Conservation (phyloP, 371 early-diverging fungal species). For the Mucor irregularis region DNA sequence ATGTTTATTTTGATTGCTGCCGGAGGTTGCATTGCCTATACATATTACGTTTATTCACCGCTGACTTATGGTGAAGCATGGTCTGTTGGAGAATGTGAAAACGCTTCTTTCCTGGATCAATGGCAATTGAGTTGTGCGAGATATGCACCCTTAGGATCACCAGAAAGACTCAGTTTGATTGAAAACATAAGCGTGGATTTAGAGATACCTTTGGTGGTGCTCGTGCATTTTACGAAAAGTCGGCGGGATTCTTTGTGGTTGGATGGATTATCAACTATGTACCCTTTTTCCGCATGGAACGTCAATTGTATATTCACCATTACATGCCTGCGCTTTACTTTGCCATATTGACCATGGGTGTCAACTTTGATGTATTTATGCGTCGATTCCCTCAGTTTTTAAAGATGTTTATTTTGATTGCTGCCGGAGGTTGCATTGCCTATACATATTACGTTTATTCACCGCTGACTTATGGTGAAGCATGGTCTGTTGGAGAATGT, state of each 20-base stretch:
- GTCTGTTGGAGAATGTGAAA: constrained; percentile 14
- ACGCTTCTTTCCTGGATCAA: constrained; percentile 1
- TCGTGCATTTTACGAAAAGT: constrained; percentile 51
- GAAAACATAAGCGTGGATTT: neutral
- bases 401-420: constrained; percentile 42
- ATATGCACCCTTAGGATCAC: neutral
- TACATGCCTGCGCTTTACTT: constrained; percentile 94
- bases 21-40: constrained; percentile 36
- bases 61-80: constrained; percentile 74
- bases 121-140: constrained; percentile 19
- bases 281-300: constrained; percentile 96
- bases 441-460: constrained; percentile 64
- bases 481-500: constrained; percentile 14
- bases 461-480: constrained; percentile 33
- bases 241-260: constrained; percentile 81
- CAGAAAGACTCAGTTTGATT: neutral
- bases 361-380: constrained; percentile 73
- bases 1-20: constrained; percentile 45
- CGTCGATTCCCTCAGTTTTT: constrained; percentile 39
- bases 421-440: constrained; percentile 41
- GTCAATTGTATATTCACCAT: constrained; percentile 97
- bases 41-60: constrained; percentile 70
- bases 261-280: constrained; percentile 94
- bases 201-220: constrained; percentile 4
- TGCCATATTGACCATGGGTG: constrained; percentile 72